Conservation (phyloP, 345 rosid genomes). For the Sapria himalayana region DNA sequence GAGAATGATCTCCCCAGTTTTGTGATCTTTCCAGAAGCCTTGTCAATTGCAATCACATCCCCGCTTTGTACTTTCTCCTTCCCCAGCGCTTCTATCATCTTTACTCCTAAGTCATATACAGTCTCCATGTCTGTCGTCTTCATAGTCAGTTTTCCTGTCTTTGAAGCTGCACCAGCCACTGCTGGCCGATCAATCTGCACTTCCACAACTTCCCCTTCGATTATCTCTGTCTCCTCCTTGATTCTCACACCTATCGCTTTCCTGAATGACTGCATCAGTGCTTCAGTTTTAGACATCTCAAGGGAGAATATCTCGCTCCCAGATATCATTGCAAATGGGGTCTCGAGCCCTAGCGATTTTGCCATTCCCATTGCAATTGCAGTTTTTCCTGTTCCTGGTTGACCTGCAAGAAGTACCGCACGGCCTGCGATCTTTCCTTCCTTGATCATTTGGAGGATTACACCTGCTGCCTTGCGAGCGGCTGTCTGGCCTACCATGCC, state of each 20-base stretch:
- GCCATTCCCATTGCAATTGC: slow-evolving; percentile 99
- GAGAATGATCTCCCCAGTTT: slow-evolving; percentile 86
- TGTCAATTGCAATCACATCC: slow-evolving; percentile 78
- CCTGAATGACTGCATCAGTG: slow-evolving; percentile 64
- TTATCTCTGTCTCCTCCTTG: slow-evolving; percentile 73
- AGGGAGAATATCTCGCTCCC: slow-evolving; percentile 80
- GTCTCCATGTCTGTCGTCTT: slow-evolving; percentile 98
- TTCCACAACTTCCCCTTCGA: slow-evolving; percentile 91
- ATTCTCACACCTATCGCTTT: slow-evolving; percentile 81
- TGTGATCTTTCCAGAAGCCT: slow-evolving; percentile 68
- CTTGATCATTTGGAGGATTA: slow-evolving; percentile 79
- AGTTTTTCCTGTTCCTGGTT: slow-evolving; percentile 92
- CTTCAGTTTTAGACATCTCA: slow-evolving; percentile 90
- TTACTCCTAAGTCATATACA: slow-evolving; percentile 64
- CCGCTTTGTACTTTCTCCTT: slow-evolving; percentile 95
- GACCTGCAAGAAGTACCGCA: slow-evolving; percentile 77
- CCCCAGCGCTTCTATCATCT: slow-evolving; percentile 78
- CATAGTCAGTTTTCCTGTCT: slow-evolving; percentile 74
- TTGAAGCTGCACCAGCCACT: slow-evolving; percentile 54
- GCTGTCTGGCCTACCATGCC: slow-evolving; percentile 75
- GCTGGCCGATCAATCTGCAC: slow-evolving; percentile 74
- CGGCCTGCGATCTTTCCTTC: slow-evolving; percentile 83
- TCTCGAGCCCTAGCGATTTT: slow-evolving; percentile 76
- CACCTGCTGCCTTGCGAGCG: slow-evolving; percentile 87
- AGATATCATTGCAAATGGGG: slow-evolving; percentile 85